Percentiles rank a stretch among this genome's conserved stretches.
phyloP scores from a whole-genome alignment of 192 early-diverging fungal genomes.

The Rhizophagus clarus region DNA sequence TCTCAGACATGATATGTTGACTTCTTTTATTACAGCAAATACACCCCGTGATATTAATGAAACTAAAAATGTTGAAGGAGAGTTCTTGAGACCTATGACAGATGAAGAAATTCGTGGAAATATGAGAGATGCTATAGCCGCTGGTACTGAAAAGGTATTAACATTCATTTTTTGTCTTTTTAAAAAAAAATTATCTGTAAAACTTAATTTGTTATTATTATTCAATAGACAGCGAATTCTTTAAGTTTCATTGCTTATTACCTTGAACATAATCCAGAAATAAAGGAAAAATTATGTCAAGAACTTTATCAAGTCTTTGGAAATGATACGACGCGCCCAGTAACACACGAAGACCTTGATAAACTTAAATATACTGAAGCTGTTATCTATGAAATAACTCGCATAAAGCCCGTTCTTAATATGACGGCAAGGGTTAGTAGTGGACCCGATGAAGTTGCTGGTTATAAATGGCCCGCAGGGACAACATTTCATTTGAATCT shows the following conservation, averaged over 20 bases:
- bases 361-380: conserved; percentile 22
- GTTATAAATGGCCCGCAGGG: neutral
- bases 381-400: conserved; percentile 12
- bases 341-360: neutral
- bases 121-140: conserved; percentile 2
- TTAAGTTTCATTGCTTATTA: conserved; percentile 2
- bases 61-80: neutral
- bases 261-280: conserved; percentile 6
- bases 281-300: neutral
- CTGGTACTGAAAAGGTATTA: conserved; percentile 22
- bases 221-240: conserved; percentile 21
- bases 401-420: neutral
- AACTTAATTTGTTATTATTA: neutral
- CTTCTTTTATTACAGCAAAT: conserved; percentile 15
- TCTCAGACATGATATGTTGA: conserved; percentile 5
- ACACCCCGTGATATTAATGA: conserved; percentile 7
- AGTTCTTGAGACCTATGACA: neutral
- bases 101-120: conserved; percentile 12
- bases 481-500: neutral
- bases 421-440: neutral
- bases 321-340: neutral
- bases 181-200: neutral
- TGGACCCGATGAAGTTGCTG: conserved; percentile 1
- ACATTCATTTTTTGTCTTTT: neutral
- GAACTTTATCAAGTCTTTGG: neutral